Evolutionary conservation across 192 early-diverging fungal genomes (phyloP).

Genomic region (Podila minutissima): DNA sequence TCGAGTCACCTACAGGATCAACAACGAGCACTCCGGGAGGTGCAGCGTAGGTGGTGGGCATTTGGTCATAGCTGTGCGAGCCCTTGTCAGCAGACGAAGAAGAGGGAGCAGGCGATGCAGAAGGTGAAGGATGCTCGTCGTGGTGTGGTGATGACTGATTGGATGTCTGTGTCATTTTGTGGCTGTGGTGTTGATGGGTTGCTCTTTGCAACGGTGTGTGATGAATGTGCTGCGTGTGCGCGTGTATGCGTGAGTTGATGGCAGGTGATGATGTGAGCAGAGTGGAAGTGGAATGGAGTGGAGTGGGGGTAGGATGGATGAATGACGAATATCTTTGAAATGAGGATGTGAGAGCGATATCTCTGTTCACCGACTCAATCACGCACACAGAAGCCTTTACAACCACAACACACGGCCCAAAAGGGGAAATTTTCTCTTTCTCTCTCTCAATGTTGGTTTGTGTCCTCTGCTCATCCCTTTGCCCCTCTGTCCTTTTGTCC

Average conservation of each 20-base stretch:
- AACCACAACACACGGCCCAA: no score
- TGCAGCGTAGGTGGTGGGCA: slow-evolving; percentile 21
- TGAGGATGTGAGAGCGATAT: slow-evolving; percentile 12
- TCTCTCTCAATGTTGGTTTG: no score
- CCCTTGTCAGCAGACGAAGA: background rate
- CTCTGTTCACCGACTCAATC: background rate
- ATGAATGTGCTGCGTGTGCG: background rate
- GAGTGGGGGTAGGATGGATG: no score
- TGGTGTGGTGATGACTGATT: background rate
- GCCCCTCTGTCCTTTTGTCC: no score
- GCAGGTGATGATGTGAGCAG: slow-evolving; percentile 20
- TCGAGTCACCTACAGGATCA: slow-evolving; percentile 22
- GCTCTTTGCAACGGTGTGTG: background rate
- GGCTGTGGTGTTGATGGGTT: background rate
- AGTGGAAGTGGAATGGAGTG: slow-evolving; percentile 3
- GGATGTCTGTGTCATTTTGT: background rate
- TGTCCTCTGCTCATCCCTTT: no score
- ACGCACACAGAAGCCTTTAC: no score
- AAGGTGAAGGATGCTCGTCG: background rate
- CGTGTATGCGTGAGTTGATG: background rate
- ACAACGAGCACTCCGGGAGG: slow-evolving; percentile 41
- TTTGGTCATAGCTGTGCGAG: slow-evolving; percentile 9
- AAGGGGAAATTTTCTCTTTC: no score
- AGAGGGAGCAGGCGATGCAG: background rate
- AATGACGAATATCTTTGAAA: slow-evolving; percentile 1